phyloP scores from a whole-genome alignment of 345 rosid genomes.

The Clarkia xantiana region DNA sequence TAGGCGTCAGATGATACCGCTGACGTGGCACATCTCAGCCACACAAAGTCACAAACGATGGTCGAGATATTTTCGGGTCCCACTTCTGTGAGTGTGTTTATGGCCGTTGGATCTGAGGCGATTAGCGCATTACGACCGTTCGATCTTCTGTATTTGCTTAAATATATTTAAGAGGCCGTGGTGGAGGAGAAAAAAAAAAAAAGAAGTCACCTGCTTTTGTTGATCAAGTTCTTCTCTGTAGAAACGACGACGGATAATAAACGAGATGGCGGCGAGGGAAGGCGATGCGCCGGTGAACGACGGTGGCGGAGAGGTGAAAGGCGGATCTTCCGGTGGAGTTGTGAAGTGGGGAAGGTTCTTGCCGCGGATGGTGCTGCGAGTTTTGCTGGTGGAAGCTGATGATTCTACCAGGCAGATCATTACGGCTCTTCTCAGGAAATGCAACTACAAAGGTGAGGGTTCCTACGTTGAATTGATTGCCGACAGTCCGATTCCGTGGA shows the following conservation, averaged over 20 bases:
- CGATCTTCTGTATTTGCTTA: conserved; percentile 3
- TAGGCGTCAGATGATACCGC: conserved; percentile 6
- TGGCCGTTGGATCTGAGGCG: conserved; percentile 7
- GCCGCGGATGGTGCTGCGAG: conserved; percentile 50
- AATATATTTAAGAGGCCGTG: conserved; percentile 22
- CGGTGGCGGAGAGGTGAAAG: conserved; percentile 16
- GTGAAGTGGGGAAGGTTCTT: conserved; percentile 62
- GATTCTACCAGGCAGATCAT: conserved; percentile 90
- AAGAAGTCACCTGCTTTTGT: too few relatives aligned
- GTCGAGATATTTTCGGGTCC: conserved; percentile 29
- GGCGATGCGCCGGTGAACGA: conserved; percentile 18
- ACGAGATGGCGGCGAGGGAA: conserved; percentile 15
- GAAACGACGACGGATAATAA: neutral
- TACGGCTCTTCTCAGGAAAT: conserved; percentile 74
- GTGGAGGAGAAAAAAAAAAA: neutral
- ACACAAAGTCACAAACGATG: conserved; percentile 14
- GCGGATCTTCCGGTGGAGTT: conserved; percentile 15
- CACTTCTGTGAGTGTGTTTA: neutral
- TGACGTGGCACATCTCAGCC: conserved; percentile 43
- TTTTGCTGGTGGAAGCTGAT: conserved; percentile 82
- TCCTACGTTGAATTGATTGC: neutral
- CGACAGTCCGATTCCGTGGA: too few relatives aligned
- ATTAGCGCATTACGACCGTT: conserved; percentile 19
- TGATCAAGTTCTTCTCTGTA: too few relatives aligned
- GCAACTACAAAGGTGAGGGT: conserved; percentile 61